Evolutionary conservation across 2,329 filamentous ascomycete genomes (phyloP).

Genomic region (Tothia fuscella): DNA sequence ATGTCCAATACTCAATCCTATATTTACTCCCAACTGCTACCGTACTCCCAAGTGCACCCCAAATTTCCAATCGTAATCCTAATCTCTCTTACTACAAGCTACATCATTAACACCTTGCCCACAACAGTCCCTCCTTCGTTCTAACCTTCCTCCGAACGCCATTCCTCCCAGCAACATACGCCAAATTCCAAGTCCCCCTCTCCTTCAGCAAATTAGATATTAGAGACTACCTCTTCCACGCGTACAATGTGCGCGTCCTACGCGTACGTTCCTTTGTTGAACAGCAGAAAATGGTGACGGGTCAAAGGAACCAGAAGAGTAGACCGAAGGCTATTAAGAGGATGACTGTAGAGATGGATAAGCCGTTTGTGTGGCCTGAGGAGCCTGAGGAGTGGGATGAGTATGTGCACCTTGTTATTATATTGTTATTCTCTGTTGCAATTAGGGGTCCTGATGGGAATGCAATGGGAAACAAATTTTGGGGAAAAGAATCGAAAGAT

Average conservation of each 20-base stretch:
- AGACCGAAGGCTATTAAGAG: slow-evolving; percentile 68
- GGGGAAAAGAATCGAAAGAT: neutral
- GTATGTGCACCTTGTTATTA: slow-evolving; percentile 29
- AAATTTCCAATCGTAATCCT: neutral
- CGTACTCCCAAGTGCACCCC: too few relatives aligned
- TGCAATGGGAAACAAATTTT: neutral
- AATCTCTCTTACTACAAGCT: too few relatives aligned
- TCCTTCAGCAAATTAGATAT: slow-evolving; percentile 93
- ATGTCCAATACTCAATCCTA: too few relatives aligned
- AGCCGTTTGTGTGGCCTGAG: slow-evolving; percentile 82
- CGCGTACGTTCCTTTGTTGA: slow-evolving; percentile 71
- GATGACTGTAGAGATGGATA: slow-evolving; percentile 84
- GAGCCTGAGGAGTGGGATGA: slow-evolving; percentile 47
- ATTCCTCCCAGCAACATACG: slow-evolving; percentile 63
- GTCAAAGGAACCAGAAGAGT: slow-evolving; percentile 36
- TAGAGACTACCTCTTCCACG: slow-evolving; percentile 83
- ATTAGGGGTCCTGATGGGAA: neutral
- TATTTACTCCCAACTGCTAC: too few relatives aligned
- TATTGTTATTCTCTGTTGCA: too few relatives aligned
- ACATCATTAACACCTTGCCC: neutral
- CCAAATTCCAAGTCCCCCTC: slow-evolving; percentile 82
- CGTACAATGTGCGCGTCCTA: slow-evolving; percentile 63
- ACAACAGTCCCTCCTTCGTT: slow-evolving; percentile 62
- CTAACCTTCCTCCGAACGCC: slow-evolving; percentile 67
- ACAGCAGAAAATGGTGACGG: slow-evolving; percentile 36